Evolutionary conservation across 352 stramenopile genomes (phyloP).

Genomic region (Globisporangium echinulatum): DNA sequence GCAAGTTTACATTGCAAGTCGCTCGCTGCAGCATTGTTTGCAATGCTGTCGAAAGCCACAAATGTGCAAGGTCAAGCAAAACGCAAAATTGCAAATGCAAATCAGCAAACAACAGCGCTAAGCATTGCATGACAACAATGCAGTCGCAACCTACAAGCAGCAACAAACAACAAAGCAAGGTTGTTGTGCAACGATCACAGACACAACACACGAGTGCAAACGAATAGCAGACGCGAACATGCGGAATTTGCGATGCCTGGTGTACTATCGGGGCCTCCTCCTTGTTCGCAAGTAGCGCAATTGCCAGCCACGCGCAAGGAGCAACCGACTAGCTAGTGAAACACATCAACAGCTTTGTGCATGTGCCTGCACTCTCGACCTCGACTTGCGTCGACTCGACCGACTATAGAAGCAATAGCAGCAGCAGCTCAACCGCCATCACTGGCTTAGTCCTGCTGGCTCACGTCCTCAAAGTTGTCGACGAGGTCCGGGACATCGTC

Average conservation of each 20-base stretch:
- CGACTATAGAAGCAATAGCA: not conserved
- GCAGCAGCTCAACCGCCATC: too few relatives aligned
- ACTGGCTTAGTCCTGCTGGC: slow-evolving; percentile 78
- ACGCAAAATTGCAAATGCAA: too few relatives aligned
- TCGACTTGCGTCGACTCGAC: not conserved
- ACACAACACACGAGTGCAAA: not conserved
- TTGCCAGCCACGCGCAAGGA: slow-evolving; percentile 7
- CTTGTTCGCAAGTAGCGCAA: slow-evolving; percentile 39
- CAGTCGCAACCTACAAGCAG: not conserved
- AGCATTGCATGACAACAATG: too few relatives aligned
- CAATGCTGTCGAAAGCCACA: too few relatives aligned
- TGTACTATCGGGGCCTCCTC: slow-evolving; percentile 40
- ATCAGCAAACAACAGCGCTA: too few relatives aligned
- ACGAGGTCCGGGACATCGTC: slow-evolving; percentile 97
- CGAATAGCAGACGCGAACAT: slow-evolving; percentile 4
- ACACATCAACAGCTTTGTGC: slow-evolving; percentile 13
- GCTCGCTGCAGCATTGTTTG: too few relatives aligned
- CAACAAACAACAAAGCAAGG: slow-evolving; percentile 4
- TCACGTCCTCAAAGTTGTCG: slow-evolving; percentile 98
- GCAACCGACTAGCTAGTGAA: slow-evolving; percentile 18
- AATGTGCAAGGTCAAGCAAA: too few relatives aligned
- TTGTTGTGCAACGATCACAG: too few relatives aligned
- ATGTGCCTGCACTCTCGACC: slow-evolving; percentile 1
- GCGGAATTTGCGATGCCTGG: slow-evolving; percentile 38
- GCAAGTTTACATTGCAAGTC: too few relatives aligned